phyloP scores from a whole-genome alignment of 306 rosid genomes.

The Acacia acuminata region DNA sequence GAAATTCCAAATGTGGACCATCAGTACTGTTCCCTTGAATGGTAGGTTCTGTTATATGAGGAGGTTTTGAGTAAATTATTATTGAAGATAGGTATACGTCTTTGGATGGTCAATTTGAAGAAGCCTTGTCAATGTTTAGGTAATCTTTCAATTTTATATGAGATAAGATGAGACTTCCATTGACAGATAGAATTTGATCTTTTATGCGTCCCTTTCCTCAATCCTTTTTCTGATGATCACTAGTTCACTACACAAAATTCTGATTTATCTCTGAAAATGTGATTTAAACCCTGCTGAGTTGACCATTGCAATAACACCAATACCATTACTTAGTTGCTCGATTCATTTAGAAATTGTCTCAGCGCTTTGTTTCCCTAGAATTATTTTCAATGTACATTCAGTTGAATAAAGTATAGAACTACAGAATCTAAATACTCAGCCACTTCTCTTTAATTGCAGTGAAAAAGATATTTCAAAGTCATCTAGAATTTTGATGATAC shows the following conservation, averaged over 20 bases:
- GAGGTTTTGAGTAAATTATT: constrained; percentile 1
- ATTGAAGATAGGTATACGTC: background rate
- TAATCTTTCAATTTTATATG: constrained; percentile 6
- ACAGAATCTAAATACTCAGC: background rate
- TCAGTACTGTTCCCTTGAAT: background rate
- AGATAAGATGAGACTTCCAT: background rate
- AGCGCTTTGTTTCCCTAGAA: background rate
- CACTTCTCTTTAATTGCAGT: background rate
- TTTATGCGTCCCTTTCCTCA: background rate
- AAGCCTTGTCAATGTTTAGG: constrained; percentile 27
- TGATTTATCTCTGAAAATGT: background rate
- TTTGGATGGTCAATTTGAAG: constrained; percentile 20
- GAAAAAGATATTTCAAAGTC: background rate
- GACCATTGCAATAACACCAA: background rate
- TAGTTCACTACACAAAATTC: background rate
- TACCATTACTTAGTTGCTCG: background rate
- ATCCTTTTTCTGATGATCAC: background rate
- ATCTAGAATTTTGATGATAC: background rate
- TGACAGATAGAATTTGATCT: background rate
- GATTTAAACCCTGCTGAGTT: background rate
- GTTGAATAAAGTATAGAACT: background rate
- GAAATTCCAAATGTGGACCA: constrained; percentile 4
- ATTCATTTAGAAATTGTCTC: background rate
- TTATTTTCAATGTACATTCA: background rate
- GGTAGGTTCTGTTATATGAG: background rate